Evolutionary conservation across 208 protist genomes (phyloP), one percentile per base, ranked within the genome.

Genomic region (Tritrichomonas musculus): DNA sequence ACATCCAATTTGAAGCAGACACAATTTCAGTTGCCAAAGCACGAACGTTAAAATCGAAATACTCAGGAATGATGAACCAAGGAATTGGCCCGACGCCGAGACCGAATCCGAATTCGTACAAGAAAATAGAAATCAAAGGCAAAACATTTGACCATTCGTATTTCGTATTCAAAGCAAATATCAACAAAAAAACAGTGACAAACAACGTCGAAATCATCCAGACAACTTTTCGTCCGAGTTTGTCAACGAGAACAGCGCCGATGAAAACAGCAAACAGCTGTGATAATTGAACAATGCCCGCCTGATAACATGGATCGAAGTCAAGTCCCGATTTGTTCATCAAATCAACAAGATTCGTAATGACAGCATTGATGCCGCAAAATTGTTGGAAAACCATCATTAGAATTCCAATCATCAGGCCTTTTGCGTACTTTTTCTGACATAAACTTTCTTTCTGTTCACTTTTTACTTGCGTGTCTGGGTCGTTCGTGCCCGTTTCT

Each of bases 381-480:
- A 93, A 93, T 50, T 93, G 92, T 47, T 93, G 92, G 47, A 84
- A 44, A 55, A 93, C 9, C 92, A 93, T 93, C 22, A 93, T 47
- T n/a, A 66, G 4, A 30, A 93, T 41, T 5, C 53, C 4, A 13
- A 93, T 36, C n/a, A 93, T 39, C 3, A 93, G 30, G 5, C 8
- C 8, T 20, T 5, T 9, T 44, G 20, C 20, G 44, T 47, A 47
- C 17, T 44, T 4, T 9, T 4, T 9, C 20, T 77, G 69, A 47
- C 4, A 77, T 47, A 77, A n/a, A 47, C 5, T 11, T 77, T 77
- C 69, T 20, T 36, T 77, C 0, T 5, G 33, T 77, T 36, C 64
- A n/a, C 64, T 69, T 8, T 69, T 69, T n/a, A n/a, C 53, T 22
- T 60, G 20, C 13, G 0, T 1, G 44, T 14, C 41, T 60, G 53